Evolutionary conservation across 257 asterid species (phyloP).

Genomic region (Fraxinus anomala): DNA sequence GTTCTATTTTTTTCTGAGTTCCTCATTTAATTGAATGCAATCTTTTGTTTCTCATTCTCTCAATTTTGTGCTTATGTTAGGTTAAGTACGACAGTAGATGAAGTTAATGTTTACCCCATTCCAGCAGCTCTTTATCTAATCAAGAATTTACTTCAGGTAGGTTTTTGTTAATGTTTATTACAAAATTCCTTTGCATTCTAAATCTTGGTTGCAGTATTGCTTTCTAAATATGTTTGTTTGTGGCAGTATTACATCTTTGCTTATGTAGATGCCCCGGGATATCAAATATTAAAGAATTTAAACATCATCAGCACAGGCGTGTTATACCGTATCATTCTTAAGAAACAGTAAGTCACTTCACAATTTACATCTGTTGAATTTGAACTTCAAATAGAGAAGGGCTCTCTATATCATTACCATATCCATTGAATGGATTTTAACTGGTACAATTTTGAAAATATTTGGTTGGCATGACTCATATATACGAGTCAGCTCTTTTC

Average conservation of each 20-base stretch:
- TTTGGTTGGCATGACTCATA: slow-evolving; percentile 17
- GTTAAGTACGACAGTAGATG: slow-evolving; percentile 88
- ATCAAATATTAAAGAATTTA: slow-evolving; percentile 92
- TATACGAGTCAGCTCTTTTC: slow-evolving; percentile 7
- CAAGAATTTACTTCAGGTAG: slow-evolving; percentile 94
- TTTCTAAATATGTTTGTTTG: slow-evolving; percentile 32
- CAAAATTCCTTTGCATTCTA: slow-evolving; percentile 9
- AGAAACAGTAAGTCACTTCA: slow-evolving; percentile 68
- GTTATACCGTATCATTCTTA: slow-evolving; percentile 84
- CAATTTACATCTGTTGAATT: slow-evolving; percentile 21
- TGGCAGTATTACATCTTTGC: slow-evolving; percentile 96
- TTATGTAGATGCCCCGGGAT: slow-evolving; percentile 99
- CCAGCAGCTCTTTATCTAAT: slow-evolving; percentile 95
- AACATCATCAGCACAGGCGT: slow-evolving; percentile 98
- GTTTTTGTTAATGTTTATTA: slow-evolving; percentile 29
- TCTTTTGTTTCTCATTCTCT: slow-evolving; percentile 24
- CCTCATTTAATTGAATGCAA: slow-evolving; percentile 10
- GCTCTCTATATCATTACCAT: slow-evolving; percentile 11
- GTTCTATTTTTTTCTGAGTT: not conserved
- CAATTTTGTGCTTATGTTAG: slow-evolving; percentile 36
- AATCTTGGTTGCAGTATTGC: slow-evolving; percentile 11
- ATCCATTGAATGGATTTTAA: slow-evolving; percentile 16
- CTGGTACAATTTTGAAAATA: not conserved
- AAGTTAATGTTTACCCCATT: slow-evolving; percentile 92
- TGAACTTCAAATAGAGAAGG: slow-evolving; percentile 19